Evolutionary conservation across 352 stramenopile species (phyloP).

Genomic region (Pythium biforme): DNA sequence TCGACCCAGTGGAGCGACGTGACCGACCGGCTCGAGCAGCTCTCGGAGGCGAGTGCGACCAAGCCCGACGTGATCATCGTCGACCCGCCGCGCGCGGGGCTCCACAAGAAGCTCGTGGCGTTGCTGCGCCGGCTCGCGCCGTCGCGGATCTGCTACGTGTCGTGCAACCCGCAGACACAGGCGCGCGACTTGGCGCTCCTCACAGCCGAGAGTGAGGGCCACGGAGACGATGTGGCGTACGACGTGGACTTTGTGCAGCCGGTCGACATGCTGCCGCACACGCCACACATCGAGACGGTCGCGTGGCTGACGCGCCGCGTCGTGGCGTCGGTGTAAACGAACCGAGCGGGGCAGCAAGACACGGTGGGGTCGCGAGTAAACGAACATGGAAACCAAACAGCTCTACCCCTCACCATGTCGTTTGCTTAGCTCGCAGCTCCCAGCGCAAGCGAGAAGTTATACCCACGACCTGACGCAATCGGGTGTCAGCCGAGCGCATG

Average conservation of each 20-base stretch:
- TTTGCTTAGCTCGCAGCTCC: too few species aligned
- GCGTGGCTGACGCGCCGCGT: slow-evolving; percentile 44
- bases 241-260: slow-evolving; percentile 50
- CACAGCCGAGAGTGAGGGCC: slow-evolving; percentile 17
- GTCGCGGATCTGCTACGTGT: slow-evolving; percentile 70
- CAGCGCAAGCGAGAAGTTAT: too few species aligned
- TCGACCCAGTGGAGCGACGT: slow-evolving; percentile 50
- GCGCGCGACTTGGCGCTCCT: slow-evolving; percentile 54
- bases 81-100: slow-evolving; percentile 63
- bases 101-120: slow-evolving; percentile 67
- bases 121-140: slow-evolving; percentile 48
- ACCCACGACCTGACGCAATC: too few species aligned
- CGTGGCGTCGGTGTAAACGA: background rate
- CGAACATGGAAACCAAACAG: too few species aligned
- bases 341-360: background rate
- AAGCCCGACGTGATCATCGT: slow-evolving; percentile 69
- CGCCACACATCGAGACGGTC: slow-evolving; percentile 76
- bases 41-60: slow-evolving; percentile 11
- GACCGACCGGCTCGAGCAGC: slow-evolving; percentile 29
- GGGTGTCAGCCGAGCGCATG: too few species aligned
- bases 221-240: slow-evolving; percentile 28
- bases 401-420: too few species aligned
- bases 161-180: slow-evolving; percentile 72
- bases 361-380: too few species aligned
- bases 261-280: slow-evolving; percentile 82